Evolutionary conservation across 2,329 filamentous ascomycete species (phyloP).

Genomic region (Zymoseptoria pseudotritici): DNA sequence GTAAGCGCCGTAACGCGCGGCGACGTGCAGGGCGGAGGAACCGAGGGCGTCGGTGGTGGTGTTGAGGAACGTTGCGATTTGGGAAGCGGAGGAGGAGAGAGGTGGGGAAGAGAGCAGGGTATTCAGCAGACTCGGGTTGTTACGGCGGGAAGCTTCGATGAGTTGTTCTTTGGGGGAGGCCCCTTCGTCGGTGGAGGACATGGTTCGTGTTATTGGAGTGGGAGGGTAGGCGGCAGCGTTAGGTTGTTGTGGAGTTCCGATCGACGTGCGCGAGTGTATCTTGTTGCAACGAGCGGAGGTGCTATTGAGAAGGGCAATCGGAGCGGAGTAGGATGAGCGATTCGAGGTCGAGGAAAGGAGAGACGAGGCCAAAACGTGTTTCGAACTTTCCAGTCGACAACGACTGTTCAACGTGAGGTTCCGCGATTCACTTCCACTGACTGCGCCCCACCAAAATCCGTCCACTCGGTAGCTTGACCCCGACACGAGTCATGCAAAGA

Average conservation of each 20-base stretch:
- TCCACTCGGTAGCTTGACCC: background rate
- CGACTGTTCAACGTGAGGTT: background rate
- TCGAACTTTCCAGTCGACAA: background rate
- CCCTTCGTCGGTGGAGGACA: conserved; percentile 50
- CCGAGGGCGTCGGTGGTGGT: conserved; percentile 77
- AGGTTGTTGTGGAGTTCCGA: too few relatives aligned
- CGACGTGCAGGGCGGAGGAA: conserved; percentile 83
- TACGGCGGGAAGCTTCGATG: conserved; percentile 85
- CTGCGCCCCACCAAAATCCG: background rate
- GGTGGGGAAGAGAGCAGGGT: conserved; percentile 56
- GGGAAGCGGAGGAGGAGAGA: conserved; percentile 45
- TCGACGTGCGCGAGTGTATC: too few relatives aligned
- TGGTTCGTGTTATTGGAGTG: conserved; percentile 6
- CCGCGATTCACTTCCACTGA: conserved; percentile 2
- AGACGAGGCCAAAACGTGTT: background rate
- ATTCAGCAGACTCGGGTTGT: conserved; percentile 78
- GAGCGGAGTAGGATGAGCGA: background rate
- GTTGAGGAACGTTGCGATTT: conserved; percentile 75
- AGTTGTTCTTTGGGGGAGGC: conserved; percentile 78
- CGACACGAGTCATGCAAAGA: background rate
- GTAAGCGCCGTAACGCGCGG: conserved; percentile 77
- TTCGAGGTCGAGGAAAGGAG: background rate
- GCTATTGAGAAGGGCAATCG: too few relatives aligned
- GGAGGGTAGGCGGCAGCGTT: background rate
- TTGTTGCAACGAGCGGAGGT: too few relatives aligned